Evolutionary conservation across 2,329 filamentous ascomycete species (phyloP).

Genomic region (Phialophora tarda): DNA sequence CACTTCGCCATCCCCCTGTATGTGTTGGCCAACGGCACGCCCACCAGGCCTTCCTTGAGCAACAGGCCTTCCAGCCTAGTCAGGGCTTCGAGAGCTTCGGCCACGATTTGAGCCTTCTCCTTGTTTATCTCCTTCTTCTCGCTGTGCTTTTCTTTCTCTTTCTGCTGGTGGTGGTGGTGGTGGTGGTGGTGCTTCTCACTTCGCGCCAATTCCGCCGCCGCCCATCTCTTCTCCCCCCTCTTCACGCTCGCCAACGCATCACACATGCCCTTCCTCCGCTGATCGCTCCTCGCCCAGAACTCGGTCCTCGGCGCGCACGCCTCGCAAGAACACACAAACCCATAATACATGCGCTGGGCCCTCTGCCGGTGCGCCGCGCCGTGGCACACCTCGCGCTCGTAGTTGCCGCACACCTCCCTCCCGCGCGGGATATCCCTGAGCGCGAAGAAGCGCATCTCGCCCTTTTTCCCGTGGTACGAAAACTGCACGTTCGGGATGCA

Average conservation of each 20-base stretch:
- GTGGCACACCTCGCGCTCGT: constrained; percentile 34
- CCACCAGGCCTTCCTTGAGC: constrained; percentile 34
- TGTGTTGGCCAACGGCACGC: constrained; percentile 32
- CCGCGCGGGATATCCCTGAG: constrained; percentile 35
- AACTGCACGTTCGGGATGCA: constrained; percentile 38
- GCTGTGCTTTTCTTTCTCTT: not conserved
- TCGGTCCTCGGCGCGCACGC: constrained; percentile 34
- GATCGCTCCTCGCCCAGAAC: constrained; percentile 37
- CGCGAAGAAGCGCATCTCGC: constrained; percentile 35
- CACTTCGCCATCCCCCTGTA: constrained; percentile 37
- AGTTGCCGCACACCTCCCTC: constrained; percentile 36
- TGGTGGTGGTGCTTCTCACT: not conserved
- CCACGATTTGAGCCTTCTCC: not conserved
- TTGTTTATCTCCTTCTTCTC: not conserved
- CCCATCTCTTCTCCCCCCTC: constrained; percentile 26
- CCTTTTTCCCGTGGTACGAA: constrained; percentile 27
- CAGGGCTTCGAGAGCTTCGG: constrained; percentile 21
- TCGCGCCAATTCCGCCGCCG: not conserved
- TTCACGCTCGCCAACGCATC: constrained; percentile 26
- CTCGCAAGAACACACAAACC: constrained; percentile 36
- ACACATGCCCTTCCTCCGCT: constrained; percentile 34
- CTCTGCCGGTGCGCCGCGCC: constrained; percentile 17
- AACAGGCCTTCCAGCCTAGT: constrained; percentile 29
- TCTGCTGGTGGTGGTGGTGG: no score
- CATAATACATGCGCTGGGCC: constrained; percentile 36